Percentiles rank a stretch among this genome's conserved stretches.
phyloP scores from a whole-genome alignment of 805 yeast species.

The Ogataea angusta region DNA sequence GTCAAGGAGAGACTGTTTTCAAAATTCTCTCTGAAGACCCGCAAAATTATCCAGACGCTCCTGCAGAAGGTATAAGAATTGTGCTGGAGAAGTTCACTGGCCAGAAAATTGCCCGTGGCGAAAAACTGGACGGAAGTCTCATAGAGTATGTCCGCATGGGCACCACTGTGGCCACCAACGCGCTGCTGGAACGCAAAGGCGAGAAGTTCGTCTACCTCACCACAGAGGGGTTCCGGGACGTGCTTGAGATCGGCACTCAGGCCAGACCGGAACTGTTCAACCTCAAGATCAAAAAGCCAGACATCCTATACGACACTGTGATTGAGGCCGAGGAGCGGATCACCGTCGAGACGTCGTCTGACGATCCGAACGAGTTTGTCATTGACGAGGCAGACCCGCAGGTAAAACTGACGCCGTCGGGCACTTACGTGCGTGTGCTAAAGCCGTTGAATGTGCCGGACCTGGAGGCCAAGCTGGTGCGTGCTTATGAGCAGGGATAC shows the following conservation, averaged over 20 bases:
- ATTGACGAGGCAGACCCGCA: slow-evolving; percentile 7
- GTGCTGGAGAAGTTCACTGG: slow-evolving; percentile 21
- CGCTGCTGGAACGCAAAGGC: slow-evolving; percentile 23
- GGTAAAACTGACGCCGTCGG: slow-evolving; percentile 19
- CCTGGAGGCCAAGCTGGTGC: slow-evolving; percentile 19
- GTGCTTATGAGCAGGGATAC: slow-evolving; percentile 22
- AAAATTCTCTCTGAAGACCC: slow-evolving; percentile 27
- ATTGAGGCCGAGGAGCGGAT: slow-evolving; percentile 22
- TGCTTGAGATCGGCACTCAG: slow-evolving; percentile 33
- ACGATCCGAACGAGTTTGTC: slow-evolving; percentile 21
- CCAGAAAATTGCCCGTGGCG: slow-evolving; percentile 16
- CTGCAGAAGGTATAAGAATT: slow-evolving; percentile 26
- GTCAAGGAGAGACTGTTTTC: slow-evolving; percentile 36
- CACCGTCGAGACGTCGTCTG: slow-evolving; percentile 26
- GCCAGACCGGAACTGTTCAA: slow-evolving; percentile 27
- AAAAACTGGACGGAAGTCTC: slow-evolving; percentile 16
- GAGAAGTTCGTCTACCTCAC: slow-evolving; percentile 22
- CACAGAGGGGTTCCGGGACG: slow-evolving; percentile 32
- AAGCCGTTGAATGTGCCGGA: slow-evolving; percentile 23
- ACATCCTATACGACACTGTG: slow-evolving; percentile 16
- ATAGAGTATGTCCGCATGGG: slow-evolving; percentile 28
- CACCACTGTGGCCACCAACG: slow-evolving; percentile 28
- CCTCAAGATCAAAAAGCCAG: slow-evolving; percentile 18
- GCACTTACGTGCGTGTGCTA: slow-evolving; percentile 22
- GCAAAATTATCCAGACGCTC: slow-evolving; percentile 26